phyloP scores from a whole-genome alignment of 2,329 filamentous ascomycete genomes.

The Hypoxylon sp. region DNA sequence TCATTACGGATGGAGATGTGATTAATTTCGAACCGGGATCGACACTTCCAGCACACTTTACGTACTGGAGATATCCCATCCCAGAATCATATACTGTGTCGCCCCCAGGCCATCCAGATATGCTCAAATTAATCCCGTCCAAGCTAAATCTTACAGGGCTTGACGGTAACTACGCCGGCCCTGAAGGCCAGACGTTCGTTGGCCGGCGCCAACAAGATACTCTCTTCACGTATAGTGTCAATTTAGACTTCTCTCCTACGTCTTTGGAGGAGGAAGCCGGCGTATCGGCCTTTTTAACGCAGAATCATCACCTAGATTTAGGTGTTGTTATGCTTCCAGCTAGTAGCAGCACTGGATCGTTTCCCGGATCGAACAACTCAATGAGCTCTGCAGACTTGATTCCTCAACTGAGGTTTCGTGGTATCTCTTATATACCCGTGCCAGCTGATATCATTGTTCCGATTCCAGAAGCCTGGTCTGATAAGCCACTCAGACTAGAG shows the following conservation, averaged over 20 bases:
- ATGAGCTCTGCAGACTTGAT: slow-evolving; percentile 44
- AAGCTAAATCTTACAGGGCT: slow-evolving; percentile 66
- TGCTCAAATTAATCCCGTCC: slow-evolving; percentile 63
- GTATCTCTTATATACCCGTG: slow-evolving; percentile 57
- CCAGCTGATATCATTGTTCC: slow-evolving; percentile 55
- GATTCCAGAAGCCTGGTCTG: slow-evolving; percentile 57
- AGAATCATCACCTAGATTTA: slow-evolving; percentile 66
- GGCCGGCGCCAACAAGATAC: slow-evolving; percentile 68
- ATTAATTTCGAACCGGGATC: slow-evolving; percentile 61
- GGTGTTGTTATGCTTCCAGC: slow-evolving; percentile 56
- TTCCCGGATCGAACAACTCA: slow-evolving; percentile 36
- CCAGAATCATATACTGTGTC: slow-evolving; percentile 61
- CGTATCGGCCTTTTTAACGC: slow-evolving; percentile 65
- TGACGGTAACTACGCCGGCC: slow-evolving; percentile 62
- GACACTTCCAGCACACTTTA: slow-evolving; percentile 65
- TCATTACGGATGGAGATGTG: slow-evolving; percentile 58
- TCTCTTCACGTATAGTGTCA: slow-evolving; percentile 64
- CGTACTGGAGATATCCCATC: slow-evolving; percentile 68
- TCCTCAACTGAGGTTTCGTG: slow-evolving; percentile 61
- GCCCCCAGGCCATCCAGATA: slow-evolving; percentile 57
- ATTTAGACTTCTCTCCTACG: slow-evolving; percentile 59
- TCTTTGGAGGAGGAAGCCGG: slow-evolving; percentile 63
- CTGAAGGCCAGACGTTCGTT: slow-evolving; percentile 65
- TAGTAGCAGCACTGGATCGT: slow-evolving; percentile 44
- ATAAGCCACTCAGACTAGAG: slow-evolving; percentile 55